Evolutionary conservation across 805 yeast genomes (phyloP).

Genomic region (Lachancea lanzarotensis): DNA sequence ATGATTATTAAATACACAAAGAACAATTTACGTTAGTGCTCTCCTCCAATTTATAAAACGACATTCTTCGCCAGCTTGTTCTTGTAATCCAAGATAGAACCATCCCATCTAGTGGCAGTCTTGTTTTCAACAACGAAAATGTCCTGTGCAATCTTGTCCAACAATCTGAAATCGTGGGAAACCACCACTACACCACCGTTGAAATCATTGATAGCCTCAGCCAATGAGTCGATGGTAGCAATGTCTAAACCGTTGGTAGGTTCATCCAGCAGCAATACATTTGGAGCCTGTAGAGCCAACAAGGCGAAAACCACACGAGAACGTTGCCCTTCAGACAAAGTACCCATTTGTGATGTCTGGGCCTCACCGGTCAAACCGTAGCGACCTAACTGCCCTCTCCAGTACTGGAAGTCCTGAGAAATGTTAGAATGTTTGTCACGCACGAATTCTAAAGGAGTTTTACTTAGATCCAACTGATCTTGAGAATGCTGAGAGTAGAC

Average conservation of each 20-base stretch:
- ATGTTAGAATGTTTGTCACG: constrained; percentile 85
- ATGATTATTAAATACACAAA: constrained; percentile 6
- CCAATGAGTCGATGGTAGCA: constrained; percentile 95
- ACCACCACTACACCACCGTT: constrained; percentile 98
- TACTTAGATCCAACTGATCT: constrained; percentile 93
- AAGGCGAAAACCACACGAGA: constrained; percentile 97
- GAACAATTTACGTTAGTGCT: constrained; percentile 1
- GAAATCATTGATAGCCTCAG: constrained; percentile 89
- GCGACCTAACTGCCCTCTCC: constrained; percentile 97
- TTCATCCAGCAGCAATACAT: constrained; percentile 92
- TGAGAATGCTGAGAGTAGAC: constrained; percentile 99
- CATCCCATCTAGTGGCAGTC: constrained; percentile 96
- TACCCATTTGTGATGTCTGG: constrained; percentile 98
- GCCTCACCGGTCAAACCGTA: constrained; percentile 98
- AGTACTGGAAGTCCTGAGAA: constrained; percentile 97
- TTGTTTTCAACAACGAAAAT: constrained; percentile 93
- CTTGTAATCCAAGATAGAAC: constrained; percentile 85
- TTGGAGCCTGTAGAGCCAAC: constrained; percentile 91
- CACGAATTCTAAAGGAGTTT: constrained; percentile 92
- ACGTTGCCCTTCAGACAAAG: constrained; percentile 98
- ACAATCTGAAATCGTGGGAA: constrained; percentile 96
- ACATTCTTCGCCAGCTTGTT: constrained; percentile 88
- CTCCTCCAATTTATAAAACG: constrained; percentile 44
- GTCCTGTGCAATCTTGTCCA: constrained; percentile 96
- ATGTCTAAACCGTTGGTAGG: constrained; percentile 99